Conservation (phyloP, 2,329 filamentous ascomycete genomes). For the Thelonectria blattea region DNA sequence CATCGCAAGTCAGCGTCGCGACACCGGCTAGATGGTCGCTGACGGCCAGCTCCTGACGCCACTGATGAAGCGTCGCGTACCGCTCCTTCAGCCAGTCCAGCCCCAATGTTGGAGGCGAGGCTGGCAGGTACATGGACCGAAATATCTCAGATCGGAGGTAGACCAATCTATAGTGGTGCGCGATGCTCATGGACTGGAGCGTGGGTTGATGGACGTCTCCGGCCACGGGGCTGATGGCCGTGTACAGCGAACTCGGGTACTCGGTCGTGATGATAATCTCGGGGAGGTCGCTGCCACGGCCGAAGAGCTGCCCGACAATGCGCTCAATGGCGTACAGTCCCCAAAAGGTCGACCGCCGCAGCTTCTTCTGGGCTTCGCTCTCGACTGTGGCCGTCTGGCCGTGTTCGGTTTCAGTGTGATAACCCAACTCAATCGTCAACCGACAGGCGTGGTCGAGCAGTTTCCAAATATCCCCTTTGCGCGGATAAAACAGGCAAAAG, state of each 20-base stretch:
- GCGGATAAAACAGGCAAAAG: not conserved
- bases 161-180: slow-evolving; percentile 15
- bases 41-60: not conserved
- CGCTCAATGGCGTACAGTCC: not conserved
- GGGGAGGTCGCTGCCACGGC: not conserved
- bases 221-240: not conserved
- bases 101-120: not conserved
- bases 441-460: not conserved
- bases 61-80: not conserved
- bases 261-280: not conserved
- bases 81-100: not conserved
- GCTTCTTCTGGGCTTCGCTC: not conserved
- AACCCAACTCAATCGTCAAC: not conserved
- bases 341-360: not conserved
- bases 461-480: not conserved
- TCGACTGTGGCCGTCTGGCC: not conserved
- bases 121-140: not conserved
- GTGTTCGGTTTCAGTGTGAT: not conserved
- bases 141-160: slow-evolving; percentile 14
- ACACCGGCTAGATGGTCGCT: not conserved
- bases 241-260: not conserved
- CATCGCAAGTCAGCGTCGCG: not conserved
- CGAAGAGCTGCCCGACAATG: not conserved
- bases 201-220: not conserved
- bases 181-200: not conserved